Evolutionary conservation across 129 eudicot genomes (phyloP), one percentile per base, ranked within the genome.

Genomic region (Flaveria robusta): DNA sequence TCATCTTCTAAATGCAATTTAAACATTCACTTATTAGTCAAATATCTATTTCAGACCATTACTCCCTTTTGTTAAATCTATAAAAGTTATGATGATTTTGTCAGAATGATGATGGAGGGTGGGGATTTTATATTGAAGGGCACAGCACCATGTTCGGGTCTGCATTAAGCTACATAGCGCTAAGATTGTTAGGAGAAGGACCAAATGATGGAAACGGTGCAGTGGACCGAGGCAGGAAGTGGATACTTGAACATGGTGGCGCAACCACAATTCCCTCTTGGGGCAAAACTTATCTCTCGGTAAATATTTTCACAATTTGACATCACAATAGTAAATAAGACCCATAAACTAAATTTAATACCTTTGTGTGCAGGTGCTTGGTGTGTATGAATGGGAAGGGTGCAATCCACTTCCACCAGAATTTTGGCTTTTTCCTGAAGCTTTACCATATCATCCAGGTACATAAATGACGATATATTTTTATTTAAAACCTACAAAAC

Each of bases 361-460:
- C 22, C 31, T 76, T 54, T 49, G 8, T 66, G 24, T 72, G 66
- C 16, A 91, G 97, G 97, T 88, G 15, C 87, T 91, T 59, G 94
- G 97, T 43, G 97, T 91, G 16, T 88, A 91, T 51, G 91, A 91
- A 14, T 91, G 94, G 92, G 91, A 86, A n/a, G 97, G 97, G 0
- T 88, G 92, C 79, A 91, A 88, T 77, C 97, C 97, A 37, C 39
- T 91, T 42, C 91, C 97, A 66, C 97, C 94, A 20, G 97, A 91
- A 47, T 91, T 91, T 56, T 91, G 97, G 97, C 83, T 88, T 34
- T 88, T 91, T 72, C 97, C 97, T 54, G 75, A 86, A 45, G 14
- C 83, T 74, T 85, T 86, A 9, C 97, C 94, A 27, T 91, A 52
- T 83, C 97, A 91, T 85, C 97, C 93, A 67, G 92, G 93, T 86